phyloP scores from a whole-genome alignment of 2,329 filamentous ascomycete species.

The Fusarium subtropicale region DNA sequence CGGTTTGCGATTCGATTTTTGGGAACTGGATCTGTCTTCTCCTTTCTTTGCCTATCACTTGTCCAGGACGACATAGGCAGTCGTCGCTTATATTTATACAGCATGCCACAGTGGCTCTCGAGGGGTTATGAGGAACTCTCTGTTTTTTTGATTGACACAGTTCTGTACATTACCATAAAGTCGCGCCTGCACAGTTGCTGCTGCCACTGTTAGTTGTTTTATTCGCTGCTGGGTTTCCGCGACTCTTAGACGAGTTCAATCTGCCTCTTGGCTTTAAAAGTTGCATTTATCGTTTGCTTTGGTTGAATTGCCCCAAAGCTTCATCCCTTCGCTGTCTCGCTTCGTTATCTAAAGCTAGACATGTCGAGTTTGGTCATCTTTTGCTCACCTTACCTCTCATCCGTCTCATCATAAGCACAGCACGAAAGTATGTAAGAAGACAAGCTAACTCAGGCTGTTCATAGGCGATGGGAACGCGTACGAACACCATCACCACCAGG shows the following conservation, averaged over 20 bases:
- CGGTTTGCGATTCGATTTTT: constrained; percentile 31
- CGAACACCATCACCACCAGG: constrained; percentile 75
- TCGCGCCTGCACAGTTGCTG: constrained; percentile 58
- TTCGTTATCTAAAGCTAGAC: constrained; percentile 29
- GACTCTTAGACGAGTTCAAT: constrained; percentile 55
- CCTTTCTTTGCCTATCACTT: constrained; percentile 37
- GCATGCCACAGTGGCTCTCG: constrained; percentile 49
- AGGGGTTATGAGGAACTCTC: constrained; percentile 55
- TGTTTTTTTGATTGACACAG: constrained; percentile 53
- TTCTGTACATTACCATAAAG: constrained; percentile 68
- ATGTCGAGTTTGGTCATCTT: constrained; percentile 30
- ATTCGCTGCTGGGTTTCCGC: constrained; percentile 50
- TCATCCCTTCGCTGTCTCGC: constrained; percentile 38
- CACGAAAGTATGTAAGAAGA: constrained; percentile 24
- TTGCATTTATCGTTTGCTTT: constrained; percentile 46
- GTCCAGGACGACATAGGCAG: constrained; percentile 46
- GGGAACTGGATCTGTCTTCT: constrained; percentile 49
- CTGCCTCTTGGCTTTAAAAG: constrained; percentile 51
- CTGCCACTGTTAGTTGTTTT: constrained; percentile 50
- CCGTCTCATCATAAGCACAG: constrained; percentile 25
- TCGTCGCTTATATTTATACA: constrained; percentile 46
- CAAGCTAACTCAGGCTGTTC: constrained; percentile 49
- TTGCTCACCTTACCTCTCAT: constrained; percentile 16
- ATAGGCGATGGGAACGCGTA: constrained; percentile 71
- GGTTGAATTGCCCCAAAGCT: constrained; percentile 29